Base-by-base conservation (phyloP, 2,329 filamentous ascomycete genomes). In the Trichophyton benhamiae region DNA sequence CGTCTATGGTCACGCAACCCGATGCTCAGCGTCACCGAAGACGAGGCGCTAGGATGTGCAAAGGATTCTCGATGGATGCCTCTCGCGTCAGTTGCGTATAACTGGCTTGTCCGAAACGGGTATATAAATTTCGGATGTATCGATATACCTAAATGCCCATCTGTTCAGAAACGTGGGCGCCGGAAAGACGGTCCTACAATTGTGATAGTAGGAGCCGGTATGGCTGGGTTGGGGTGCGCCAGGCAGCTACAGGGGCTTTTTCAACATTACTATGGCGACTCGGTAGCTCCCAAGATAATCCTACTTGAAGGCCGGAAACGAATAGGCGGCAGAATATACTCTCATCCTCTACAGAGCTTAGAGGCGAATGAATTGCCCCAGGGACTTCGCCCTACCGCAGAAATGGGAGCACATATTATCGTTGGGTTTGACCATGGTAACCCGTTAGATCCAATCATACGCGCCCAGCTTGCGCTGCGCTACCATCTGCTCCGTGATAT, bases 361-460 rank as follows among this genome's bases (percentile, higher is more conserved):
- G 72, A 82, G 72, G 74, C 78, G 61, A 70, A 78, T 69, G 74
- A 76, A 65, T 67, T 84, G 70, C 75, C 79, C 71, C 68, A 78
- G 66, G 71, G 79, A 74, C 83, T 80, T 72, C 82, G 75, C 58
- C 87, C 87, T 69, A 97, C 91, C 20, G 94, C 90, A 36, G 94
- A 99, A 72, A 95, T 96, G 86, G 94, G 94, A 30, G 94, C 92
- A 61, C 96, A 99, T 80, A 97, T 99, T 63, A 91, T 99, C 64
- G 96, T 95, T 38, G 94, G 94, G 0, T 99, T 97, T 71, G 91
- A 97, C 66, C 84, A 89, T 66, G 95, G 95, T 17, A 99, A 99
- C 68, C 94, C 94, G 3, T 77, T 99, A 67, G 95, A 96, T 71
- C 84, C 91, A 57, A 84, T 99, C 63, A 86, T 99, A 61, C 86